Base-by-base conservation (phyloP, 306 rosid species). In the Castanea sativa region DNA sequence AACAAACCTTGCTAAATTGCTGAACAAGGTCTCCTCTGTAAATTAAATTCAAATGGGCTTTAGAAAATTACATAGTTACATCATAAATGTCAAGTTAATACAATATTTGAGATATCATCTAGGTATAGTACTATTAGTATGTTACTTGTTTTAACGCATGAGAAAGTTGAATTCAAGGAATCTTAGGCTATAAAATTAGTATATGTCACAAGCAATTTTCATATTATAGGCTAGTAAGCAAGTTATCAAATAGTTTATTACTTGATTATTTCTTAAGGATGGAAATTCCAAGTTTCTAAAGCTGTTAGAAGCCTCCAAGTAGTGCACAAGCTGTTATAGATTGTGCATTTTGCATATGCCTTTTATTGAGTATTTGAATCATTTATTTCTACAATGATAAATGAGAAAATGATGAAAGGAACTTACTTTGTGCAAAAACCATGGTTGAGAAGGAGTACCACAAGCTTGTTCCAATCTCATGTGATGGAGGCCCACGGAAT, bases 361-460 rank as follows among this genome's bases (percentile, higher is more conserved):
- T 49, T 49, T 1, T 49, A 12, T 49, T 49, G 16, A 12, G 53
- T 49, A 10, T 49, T 49, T 49, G 4, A 49, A 49, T 49, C 53
- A 12, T 49, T 49, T 16, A 49, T 49, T 49, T 5, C 11, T 60
- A 60, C 29, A 5, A 23, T 10, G 5, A 60, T 23, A 63, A 23
- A 63, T 63, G 4, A 49, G 5, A 49, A 49, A 16, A 23, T 5
- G 14, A 32, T 5, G 5, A 33, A 4, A 10, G 9, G 25, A 19
- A 77, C 79, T 55, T 81, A 86, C 87, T 23, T 1, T 84, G 82
- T 35, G 84, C 77, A 57, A 84, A 81, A n/a, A 81, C 87, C 82
- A 84, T 51, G 12, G 80, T 81, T 3, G 88, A 87, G 76, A 87
- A 84, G 23, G 88, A 84, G 64, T 81, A 84, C 88, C 85, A 87